phyloP scores from a whole-genome alignment of 306 rosid genomes.

The Malus fusca region DNA sequence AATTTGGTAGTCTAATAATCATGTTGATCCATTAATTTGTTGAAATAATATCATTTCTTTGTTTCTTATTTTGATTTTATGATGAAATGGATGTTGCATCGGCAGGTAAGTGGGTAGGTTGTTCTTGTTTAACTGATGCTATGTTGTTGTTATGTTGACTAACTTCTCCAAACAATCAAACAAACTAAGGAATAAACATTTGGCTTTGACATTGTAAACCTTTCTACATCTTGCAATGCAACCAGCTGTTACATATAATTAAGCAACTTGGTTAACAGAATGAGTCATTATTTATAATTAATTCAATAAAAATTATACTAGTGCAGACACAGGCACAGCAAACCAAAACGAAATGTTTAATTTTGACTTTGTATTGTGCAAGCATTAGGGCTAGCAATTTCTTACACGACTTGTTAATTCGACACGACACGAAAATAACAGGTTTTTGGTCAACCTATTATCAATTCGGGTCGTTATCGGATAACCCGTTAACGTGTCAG shows the following conservation, averaged over 20 bases:
- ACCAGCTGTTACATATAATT: too few relatives aligned
- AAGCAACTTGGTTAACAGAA: background rate
- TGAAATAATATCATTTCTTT: background rate
- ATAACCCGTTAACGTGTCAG: too few relatives aligned
- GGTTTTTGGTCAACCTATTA: too few relatives aligned
- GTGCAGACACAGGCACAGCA: background rate
- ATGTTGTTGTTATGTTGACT: constrained; percentile 7
- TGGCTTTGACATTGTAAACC: constrained; percentile 3
- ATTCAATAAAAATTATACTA: background rate
- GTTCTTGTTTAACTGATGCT: background rate
- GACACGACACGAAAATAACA: rapidly evolving
- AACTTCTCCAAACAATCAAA: too few relatives aligned
- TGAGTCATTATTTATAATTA: background rate
- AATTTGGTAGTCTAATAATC: background rate
- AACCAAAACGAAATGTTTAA: background rate
- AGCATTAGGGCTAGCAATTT: too few relatives aligned
- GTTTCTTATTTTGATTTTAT: background rate
- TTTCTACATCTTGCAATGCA: background rate
- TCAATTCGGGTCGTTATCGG: too few relatives aligned
- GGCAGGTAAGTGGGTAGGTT: constrained; percentile 5
- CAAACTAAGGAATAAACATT: background rate
- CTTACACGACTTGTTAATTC: too few relatives aligned
- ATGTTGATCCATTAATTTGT: background rate
- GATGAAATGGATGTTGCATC: background rate
- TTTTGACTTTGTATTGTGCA: too few relatives aligned